Percentiles rank a stretch among this genome's conserved stretches.
These are phyloP conservation scores for Periconia macrospinosa DNA, from an alignment of 2,329 filamentous ascomycete species.

Conservation along the genomic window DNA sequence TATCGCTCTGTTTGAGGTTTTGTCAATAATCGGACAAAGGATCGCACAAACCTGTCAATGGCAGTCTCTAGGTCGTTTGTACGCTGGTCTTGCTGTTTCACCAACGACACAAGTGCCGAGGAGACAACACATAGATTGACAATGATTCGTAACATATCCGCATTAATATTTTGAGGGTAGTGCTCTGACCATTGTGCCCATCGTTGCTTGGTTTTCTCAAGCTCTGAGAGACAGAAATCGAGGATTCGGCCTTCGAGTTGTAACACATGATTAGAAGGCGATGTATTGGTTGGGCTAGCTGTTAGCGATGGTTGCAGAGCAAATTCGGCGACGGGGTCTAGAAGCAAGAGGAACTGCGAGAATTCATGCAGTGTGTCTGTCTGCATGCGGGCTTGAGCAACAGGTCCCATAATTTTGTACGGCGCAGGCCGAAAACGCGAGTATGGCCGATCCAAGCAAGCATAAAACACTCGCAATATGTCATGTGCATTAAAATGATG, in stretches of 20 bases:
- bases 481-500: slow-evolving; percentile 66
- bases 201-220: slow-evolving; percentile 47
- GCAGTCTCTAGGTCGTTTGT: slow-evolving; percentile 22
- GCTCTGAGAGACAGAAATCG: slow-evolving; percentile 50
- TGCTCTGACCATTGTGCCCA: slow-evolving; percentile 49
- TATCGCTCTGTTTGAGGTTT: slow-evolving; percentile 45
- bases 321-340: slow-evolving; percentile 15
- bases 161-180: slow-evolving; percentile 50
- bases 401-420: slow-evolving; percentile 42
- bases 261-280: slow-evolving; percentile 19
- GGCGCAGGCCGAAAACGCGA: slow-evolving; percentile 19
- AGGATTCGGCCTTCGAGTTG: slow-evolving; percentile 40
- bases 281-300: slow-evolving; percentile 5
- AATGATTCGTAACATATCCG: slow-evolving; percentile 55
- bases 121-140: slow-evolving; percentile 52
- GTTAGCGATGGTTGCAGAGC: slow-evolving; percentile 5
- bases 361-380: slow-evolving; percentile 45
- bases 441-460: slow-evolving; percentile 63
- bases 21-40: slow-evolving; percentile 39
- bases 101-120: slow-evolving; percentile 31
- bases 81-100: slow-evolving; percentile 22
- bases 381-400: slow-evolving; percentile 50
- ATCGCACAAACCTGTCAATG: slow-evolving; percentile 23
- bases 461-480: slow-evolving; percentile 68
- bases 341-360: slow-evolving; percentile 54